Evolutionary conservation across 106 monocot species (phyloP).

Genomic region (Acorus gramineus): DNA sequence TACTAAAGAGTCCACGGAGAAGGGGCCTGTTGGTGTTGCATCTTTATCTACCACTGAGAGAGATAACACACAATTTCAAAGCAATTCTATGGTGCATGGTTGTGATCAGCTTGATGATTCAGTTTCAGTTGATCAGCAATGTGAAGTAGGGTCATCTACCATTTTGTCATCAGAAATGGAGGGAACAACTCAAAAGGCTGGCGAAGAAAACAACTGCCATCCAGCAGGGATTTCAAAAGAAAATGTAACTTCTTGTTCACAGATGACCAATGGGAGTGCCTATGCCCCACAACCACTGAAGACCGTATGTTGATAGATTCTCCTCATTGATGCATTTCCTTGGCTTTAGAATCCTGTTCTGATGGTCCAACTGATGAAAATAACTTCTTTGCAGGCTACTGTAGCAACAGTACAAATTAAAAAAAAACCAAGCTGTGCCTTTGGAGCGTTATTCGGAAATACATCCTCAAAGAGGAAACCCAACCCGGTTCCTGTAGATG

Average conservation of each 20-base stretch:
- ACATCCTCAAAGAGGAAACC: constrained; percentile 32
- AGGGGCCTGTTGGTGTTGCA: background rate
- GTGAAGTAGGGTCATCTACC: constrained; percentile 1
- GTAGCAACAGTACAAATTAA: constrained; percentile 37
- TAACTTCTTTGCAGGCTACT: constrained; percentile 21
- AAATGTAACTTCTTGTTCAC: background rate
- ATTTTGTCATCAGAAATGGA: constrained; percentile 3
- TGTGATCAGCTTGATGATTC: background rate
- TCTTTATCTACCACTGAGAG: too few relatives aligned
- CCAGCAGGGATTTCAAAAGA: too few relatives aligned
- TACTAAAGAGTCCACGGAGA: background rate
- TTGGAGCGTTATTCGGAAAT: constrained; percentile 64
- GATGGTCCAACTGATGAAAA: background rate
- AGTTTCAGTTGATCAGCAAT: background rate
- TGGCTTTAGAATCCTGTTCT: background rate
- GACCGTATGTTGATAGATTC: constrained; percentile 6
- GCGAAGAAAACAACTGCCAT: too few relatives aligned
- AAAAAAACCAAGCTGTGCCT: constrained; percentile 48
- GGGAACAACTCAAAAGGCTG: constrained; percentile 10
- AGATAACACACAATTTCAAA: too few relatives aligned
- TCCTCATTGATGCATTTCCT: background rate
- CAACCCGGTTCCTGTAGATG: constrained; percentile 5
- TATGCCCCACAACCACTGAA: constrained; percentile 4
- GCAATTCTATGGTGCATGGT: background rate
- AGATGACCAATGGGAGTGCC: constrained; percentile 3